phyloP scores from a whole-genome alignment of 1,284 basidiomycete genomes.

The Ustilago nuda region DNA sequence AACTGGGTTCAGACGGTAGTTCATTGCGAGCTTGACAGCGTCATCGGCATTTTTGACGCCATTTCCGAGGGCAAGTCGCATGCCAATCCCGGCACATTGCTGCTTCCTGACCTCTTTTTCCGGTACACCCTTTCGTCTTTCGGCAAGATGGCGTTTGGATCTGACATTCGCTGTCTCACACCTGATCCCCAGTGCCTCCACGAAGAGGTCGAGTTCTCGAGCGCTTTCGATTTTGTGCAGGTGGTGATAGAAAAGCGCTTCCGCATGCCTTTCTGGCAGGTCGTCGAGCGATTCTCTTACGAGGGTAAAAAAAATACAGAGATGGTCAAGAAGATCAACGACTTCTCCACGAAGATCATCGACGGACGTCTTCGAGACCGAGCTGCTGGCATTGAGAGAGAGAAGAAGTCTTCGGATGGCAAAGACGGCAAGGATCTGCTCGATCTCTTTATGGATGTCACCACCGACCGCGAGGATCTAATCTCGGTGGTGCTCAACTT shows the following conservation, averaged over 20 bases:
- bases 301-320: conserved; percentile 43
- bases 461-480: conserved; percentile 53
- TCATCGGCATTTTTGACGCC: conserved; percentile 42
- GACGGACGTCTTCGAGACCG: conserved; percentile 48
- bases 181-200: conserved; percentile 30
- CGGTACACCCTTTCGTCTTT: conserved; percentile 59
- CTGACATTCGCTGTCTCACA: conserved; percentile 47
- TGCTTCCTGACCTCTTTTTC: conserved; percentile 58
- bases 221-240: conserved; percentile 57
- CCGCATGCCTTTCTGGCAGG: conserved; percentile 33
- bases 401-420: conserved; percentile 36
- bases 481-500: conserved; percentile 61
- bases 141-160: conserved; percentile 53
- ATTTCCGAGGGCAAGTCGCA: conserved; percentile 23
- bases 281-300: conserved; percentile 43
- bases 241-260: conserved; percentile 52
- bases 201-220: conserved; percentile 43
- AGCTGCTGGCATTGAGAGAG: conserved; percentile 29
- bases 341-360: conserved; percentile 62
- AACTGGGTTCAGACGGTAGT: conserved; percentile 57
- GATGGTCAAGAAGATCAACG: conserved; percentile 55
- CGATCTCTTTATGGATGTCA: conserved; percentile 61
- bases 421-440: conserved; percentile 62
- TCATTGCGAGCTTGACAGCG: conserved; percentile 54
- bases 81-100: conserved; percentile 28